These are phyloP conservation scores for Epichloe hybrida DNA, from an alignment of 2,329 filamentous ascomycete genomes.

Conservation along the genomic window DNA sequence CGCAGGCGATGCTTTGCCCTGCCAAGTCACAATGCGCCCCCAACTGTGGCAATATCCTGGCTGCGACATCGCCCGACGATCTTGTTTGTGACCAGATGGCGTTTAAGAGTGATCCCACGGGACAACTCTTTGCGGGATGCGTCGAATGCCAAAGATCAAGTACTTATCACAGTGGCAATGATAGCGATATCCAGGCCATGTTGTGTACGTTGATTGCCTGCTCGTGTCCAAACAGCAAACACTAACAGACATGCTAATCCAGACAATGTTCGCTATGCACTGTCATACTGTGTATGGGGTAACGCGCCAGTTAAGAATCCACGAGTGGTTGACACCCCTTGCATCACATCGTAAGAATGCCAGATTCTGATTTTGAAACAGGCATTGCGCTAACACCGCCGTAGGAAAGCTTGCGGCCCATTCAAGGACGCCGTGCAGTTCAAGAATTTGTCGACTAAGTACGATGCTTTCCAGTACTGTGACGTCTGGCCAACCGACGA, in stretches of 20 bases:
- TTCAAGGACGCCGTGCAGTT: constrained; percentile 33
- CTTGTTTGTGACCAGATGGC: constrained; percentile 32
- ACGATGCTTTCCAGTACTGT: constrained; percentile 41
- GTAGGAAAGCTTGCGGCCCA: constrained; percentile 38
- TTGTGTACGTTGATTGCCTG: constrained; percentile 34
- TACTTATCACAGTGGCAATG: constrained; percentile 27
- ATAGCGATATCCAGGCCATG: constrained; percentile 39
- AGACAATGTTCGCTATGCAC: constrained; percentile 46
- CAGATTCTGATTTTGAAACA: neutral
- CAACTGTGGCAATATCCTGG: constrained; percentile 40
- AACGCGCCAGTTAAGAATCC: constrained; percentile 24
- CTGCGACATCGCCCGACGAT: constrained; percentile 30
- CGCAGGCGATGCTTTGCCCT: constrained; percentile 27
- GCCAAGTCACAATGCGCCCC: constrained; percentile 34
- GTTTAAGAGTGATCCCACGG: constrained; percentile 24
- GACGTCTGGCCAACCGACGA: constrained; percentile 28
- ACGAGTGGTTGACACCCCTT: constrained; percentile 28
- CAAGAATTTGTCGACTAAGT: constrained; percentile 32
- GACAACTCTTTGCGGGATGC: constrained; percentile 38
- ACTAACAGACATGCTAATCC: neutral
- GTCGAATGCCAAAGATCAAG: constrained; percentile 39
- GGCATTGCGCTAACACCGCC: constrained; percentile 11
- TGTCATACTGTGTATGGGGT: constrained; percentile 42
- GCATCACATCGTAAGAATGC: constrained; percentile 34
- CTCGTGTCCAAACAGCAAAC: neutral